Evolutionary conservation across 306 rosid species (phyloP).

Genomic region (Ormosia semicastrata): DNA sequence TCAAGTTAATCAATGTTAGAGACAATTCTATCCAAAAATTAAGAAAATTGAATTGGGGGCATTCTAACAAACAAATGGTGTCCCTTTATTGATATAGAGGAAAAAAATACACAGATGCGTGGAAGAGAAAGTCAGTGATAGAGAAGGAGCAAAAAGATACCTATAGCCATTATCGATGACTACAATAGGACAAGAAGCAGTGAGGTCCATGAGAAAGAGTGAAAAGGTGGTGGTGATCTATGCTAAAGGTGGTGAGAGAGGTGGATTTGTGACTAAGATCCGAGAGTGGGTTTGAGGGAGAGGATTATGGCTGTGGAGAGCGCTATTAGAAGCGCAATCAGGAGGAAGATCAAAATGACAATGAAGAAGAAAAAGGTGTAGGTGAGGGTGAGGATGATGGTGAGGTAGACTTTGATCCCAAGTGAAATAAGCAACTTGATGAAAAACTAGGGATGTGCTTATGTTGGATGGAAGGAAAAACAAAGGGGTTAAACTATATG

Average conservation of each 20-base stretch:
- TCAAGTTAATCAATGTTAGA: not conserved
- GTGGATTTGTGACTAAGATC: slow-evolving; percentile 76
- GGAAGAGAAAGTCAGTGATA: not conserved
- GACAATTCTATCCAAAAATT: not conserved
- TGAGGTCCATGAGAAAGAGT: slow-evolving; percentile 59
- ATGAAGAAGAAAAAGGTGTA: not conserved
- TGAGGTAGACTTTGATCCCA: slow-evolving; percentile 54
- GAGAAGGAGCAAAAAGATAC: slow-evolving; percentile 18
- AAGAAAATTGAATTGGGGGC: not conserved
- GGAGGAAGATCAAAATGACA: not conserved
- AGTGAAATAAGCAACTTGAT: slow-evolving; percentile 55
- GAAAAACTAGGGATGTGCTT: slow-evolving; percentile 16
- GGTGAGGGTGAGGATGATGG: not conserved
- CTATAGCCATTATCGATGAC: slow-evolving; percentile 78
- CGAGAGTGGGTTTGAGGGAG: slow-evolving; percentile 39
- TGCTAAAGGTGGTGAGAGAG: not conserved
- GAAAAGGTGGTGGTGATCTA: slow-evolving; percentile 1
- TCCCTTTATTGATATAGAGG: not conserved
- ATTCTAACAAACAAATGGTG: slow-evolving; percentile 25
- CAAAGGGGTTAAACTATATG: no score
- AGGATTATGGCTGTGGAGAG: slow-evolving; percentile 59
- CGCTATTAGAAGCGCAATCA: slow-evolving; percentile 32
- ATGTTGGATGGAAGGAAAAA: no score
- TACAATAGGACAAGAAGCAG: slow-evolving; percentile 73
- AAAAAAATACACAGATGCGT: not conserved